Evolutionary conservation across 768 basidiomycete species (phyloP), one percentile per base, ranked within the genome.

Genomic region (Gyrodon lividus): DNA sequence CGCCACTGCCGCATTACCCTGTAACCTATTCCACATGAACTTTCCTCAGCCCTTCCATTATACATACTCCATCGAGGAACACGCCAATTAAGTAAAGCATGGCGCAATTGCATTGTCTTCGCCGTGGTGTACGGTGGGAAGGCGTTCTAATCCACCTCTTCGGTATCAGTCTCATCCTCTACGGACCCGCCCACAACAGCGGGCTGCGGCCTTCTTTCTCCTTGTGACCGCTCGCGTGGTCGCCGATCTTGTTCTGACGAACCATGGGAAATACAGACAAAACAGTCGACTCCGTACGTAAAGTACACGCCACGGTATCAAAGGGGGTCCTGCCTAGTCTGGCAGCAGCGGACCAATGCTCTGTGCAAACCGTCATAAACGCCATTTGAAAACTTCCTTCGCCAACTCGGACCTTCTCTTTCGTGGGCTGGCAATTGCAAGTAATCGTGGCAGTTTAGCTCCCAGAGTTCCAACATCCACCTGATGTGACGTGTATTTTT

Each of bases 321-420:
- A 39, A 4, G 28, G 34, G 43, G 45, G 39, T 42, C 28, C 47
- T 56, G 22, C 53, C 48, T 10, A 50, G 35, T 54, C 17, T 5
- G 52, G 52, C 28, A 49, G 48, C 23, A 19, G 6, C 19, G 52
- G 23, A 22, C 53, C 48, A 40, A 20, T 26, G 26, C 34, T 43
- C 34, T 31, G 49, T 43, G 41, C 20, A 20, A 26, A 13, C 43
- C 22, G 14, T 33, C 41, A 53, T 50, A 59, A 59, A 62, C 61
- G 61, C 61, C 61, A 62, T 60, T 46, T 63, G 38, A 62, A 51
- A 51, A 45, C 35, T 50, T 50, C 43, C 30, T 35, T 45, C 46
- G 6, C 23, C 45, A 55, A 55, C 54, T 55, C 54, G 49, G 50
- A 55, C 43, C 48, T 19, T 35, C 28, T 50, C 28, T 22, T 50